Evolutionary conservation across 169 alveolate genomes (phyloP), one percentile per base, ranked within the genome.

Genomic region (Plasmodium malariae): DNA sequence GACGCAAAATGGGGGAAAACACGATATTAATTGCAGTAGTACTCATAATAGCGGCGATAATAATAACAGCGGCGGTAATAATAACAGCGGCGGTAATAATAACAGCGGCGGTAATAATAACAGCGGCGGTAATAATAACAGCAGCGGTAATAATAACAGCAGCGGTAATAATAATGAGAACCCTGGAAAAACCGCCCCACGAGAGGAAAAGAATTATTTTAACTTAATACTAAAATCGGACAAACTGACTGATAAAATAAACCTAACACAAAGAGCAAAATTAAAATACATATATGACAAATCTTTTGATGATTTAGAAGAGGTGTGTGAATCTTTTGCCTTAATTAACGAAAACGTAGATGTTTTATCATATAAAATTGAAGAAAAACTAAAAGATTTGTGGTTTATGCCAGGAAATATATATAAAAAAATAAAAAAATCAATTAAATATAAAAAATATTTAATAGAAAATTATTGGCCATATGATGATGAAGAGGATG

Each of bases 401-500:
- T 93, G 96, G 96, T 73, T 90, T 60, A 94, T 92, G 83, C 96
- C 96, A 6, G 96, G 96, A 59, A 30, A 40, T 67, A 62, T 91
- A 24, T 94, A 90, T 57, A 68, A 89, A 14, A 85, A 83, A 51
- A 40, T 92, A 34, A 74, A 74, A 57, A 93, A 94, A 30, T 48
- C 93, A 54, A 91, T 94, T 40, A 69, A 88, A 48, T 93, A 94
- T 74, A 93, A 86, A 62, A 92, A 92, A 43, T 88, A 91, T 37
- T 90, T 94, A 70, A 93, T 90, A 67, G 88, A 89, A 51, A 88
- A 89, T 60, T 86, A 76, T 32, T 87, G 91, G 87, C 88, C 86
- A 30, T 85, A 85, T 67, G 88, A 71, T 48, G 74, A 65, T 40
- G 92, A 85, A 19, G 90, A 80, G 36, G 74, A 65, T 40, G 92